Evolutionary conservation across 2,329 filamentous ascomycete genomes (phyloP), one percentile per base, ranked within the genome.

Genomic region (Aspergillus sp.): DNA sequence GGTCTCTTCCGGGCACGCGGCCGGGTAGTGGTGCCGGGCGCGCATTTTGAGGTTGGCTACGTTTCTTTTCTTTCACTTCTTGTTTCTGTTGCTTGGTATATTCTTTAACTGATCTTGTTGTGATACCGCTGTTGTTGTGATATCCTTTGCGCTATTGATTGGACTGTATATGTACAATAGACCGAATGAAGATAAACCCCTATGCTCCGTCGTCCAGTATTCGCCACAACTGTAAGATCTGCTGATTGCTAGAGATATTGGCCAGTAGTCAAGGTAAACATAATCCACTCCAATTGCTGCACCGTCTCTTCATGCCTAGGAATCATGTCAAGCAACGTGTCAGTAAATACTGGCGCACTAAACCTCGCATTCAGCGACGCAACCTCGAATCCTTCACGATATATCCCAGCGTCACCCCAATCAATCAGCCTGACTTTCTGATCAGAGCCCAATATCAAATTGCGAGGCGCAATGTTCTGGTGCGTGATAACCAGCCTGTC

Each of bases 1-100:
- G 45, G 11, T 63, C 60, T 1, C 37, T 53, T 15, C 49, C 53
- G 3, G 53, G 53, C 24, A 60, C 54, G 25, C 47, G 57, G 33
- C 58, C 57, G 3, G 54, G 47, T 29, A 58, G 51, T 29, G 53
- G 54, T n/a, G 44, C 47, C 34, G 45, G 38, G 17, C 45, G 31
- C 22, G 40, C 35, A 3, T 35, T 27, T 15, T 31, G 6, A n/a
- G 14, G 4, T 12, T 32, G 13, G 17, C 12, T 32, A 5, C 5
- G 19, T 29, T 24, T 14, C 12, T n/a, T 20, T 29, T 19, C 24
- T 27, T n/a, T 13, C 12, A 20, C 12, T 31, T 31, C 29, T 30
- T 32, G 24, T 32, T 30, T n/a, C n/a, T n/a, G n/a, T n/a, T n/a
- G n/a, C n/a, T n/a, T n/a, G n/a, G n/a, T n/a, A n/a, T n/a, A n/a